These are phyloP conservation scores for Ascochyta clinopodiicola DNA, from an alignment of 2,329 filamentous ascomycete genomes.

Conservation along the genomic window DNA sequence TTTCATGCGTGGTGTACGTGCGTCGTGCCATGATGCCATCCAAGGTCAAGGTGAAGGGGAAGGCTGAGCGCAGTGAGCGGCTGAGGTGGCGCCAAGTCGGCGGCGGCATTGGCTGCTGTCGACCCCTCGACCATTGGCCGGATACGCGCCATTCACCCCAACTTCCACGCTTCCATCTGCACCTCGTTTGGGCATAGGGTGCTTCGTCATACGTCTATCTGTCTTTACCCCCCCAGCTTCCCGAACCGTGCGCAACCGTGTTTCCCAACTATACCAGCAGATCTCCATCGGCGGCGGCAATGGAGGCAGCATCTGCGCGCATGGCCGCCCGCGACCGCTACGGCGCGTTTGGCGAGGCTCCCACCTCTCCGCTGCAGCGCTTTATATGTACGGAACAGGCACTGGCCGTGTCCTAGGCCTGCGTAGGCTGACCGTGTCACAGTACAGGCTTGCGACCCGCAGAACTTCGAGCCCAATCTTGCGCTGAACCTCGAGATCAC, in stretches of 20 bases:
- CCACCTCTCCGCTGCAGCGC: slow-evolving; percentile 86
- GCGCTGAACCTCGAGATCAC: slow-evolving; percentile 95
- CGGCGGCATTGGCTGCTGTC: not conserved
- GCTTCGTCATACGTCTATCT: slow-evolving; percentile 19
- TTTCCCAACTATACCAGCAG: slow-evolving; percentile 20
- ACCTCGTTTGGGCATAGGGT: slow-evolving; percentile 16
- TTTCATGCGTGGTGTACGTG: too few relatives aligned
- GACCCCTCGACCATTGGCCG: slow-evolving; percentile 8
- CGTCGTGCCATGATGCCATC: too few relatives aligned
- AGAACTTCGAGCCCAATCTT: slow-evolving; percentile 98
- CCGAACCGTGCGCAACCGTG: slow-evolving; percentile 19
- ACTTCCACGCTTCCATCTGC: slow-evolving; percentile 16
- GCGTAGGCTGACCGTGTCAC: slow-evolving; percentile 19
- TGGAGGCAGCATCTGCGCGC: slow-evolving; percentile 96
- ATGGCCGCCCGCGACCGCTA: slow-evolving; percentile 96
- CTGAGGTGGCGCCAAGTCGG: not conserved
- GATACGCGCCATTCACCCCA: slow-evolving; percentile 12
- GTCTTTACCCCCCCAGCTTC: slow-evolving; percentile 11
- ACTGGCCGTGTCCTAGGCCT: not conserved
- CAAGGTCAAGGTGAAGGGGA: too few relatives aligned
- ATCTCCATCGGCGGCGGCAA: slow-evolving; percentile 31
- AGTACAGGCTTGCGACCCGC: slow-evolving; percentile 92
- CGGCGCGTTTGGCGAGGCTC: slow-evolving; percentile 77
- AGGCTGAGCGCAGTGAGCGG: too few relatives aligned
- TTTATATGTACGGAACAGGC: slow-evolving; percentile 71